phyloP scores from a whole-genome alignment of 1,284 basidiomycete genomes.

The Ustilago lituana region DNA sequence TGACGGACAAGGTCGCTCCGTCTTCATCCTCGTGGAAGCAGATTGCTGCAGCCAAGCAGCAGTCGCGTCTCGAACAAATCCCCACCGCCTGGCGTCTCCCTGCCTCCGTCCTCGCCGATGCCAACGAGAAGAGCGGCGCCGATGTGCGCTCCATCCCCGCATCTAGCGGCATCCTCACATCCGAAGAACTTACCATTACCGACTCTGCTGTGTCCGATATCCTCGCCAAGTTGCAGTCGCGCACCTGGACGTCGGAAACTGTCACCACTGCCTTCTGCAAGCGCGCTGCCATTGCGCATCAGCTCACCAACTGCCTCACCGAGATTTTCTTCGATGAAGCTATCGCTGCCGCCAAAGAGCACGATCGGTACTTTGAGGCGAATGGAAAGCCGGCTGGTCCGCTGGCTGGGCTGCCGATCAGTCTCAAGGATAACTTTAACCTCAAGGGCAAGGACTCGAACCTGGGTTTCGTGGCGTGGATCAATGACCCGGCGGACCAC shows the following conservation, averaged over 20 bases:
- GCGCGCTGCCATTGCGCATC: constrained; percentile 50
- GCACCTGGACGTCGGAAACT: constrained; percentile 29
- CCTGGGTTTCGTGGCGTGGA: constrained; percentile 45
- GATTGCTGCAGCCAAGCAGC: constrained; percentile 32
- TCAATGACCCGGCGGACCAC: constrained; percentile 27
- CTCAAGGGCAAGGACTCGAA: constrained; percentile 39
- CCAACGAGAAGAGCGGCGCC: constrained; percentile 13
- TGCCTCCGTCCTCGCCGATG: constrained; percentile 8
- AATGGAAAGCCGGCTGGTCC: constrained; percentile 22
- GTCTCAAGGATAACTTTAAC: constrained; percentile 50
- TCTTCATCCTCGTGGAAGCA: constrained; percentile 30
- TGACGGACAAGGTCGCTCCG: constrained; percentile 5
- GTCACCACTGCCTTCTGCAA: constrained; percentile 51
- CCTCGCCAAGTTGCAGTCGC: constrained; percentile 17
- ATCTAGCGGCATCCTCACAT: constrained; percentile 29
- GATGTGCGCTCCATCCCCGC: constrained; percentile 36
- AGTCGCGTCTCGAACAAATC: constrained; percentile 25
- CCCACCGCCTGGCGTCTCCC: constrained; percentile 32
- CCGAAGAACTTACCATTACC: constrained; percentile 36
- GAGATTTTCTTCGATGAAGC: constrained; percentile 46
- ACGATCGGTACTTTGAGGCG: constrained; percentile 14
- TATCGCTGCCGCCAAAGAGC: constrained; percentile 23
- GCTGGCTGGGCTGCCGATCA: constrained; percentile 38
- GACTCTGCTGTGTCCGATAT: constrained; percentile 18
- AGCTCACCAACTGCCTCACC: constrained; percentile 49